Base-by-base conservation (phyloP, 1,284 basidiomycete genomes). In the Lentinus polychrous region DNA sequence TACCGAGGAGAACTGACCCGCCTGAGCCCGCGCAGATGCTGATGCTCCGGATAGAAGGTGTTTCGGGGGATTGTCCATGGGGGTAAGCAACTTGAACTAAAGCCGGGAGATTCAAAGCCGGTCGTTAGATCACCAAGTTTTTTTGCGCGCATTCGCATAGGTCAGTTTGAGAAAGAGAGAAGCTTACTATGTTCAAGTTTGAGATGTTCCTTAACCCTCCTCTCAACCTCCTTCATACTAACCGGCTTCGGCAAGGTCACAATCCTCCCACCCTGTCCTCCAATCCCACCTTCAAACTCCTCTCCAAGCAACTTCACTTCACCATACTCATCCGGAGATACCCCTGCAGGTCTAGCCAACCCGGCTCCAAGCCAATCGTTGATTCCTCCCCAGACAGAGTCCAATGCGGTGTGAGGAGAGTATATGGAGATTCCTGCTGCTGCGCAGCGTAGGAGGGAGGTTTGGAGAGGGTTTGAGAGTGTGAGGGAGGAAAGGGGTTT, bases 21-120 rank as follows among this genome's bases (percentile, higher is more conserved):
- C 91, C 91, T 18, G 86, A 83, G 23, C 91, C 91, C 27, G 91
- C 91, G 64, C 91, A 94, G 49, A 95, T 83, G 41, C 88, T 91
- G 49, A 94, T 76, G 23, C 76, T 63, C 24, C 54, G 58, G 40
- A 69, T 56, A 17, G 45, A 46, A 22, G 34, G 44, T 51, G 55
- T 72, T 53, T 61, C 44, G 58, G 57, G 41, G 60, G 66, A 49
- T 60, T 57, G 53, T 58, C 61, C 60, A 42, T 78, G 73, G 20
- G 58, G 56, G 52, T 76, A 76, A 11, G 83, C 88, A 34, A 92
- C 76, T 73, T 93, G 87, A 42, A 94, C 91, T 93, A 62, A n/a
- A 46, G n/a, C 40, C 14, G 14, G 12, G 18, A 37, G n/a, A 12
- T 15, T 14, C 33, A n/a, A 37, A n/a, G 4, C 18, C 14, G 18